These are phyloP conservation scores for Coccomyxa subellipsoidea DNA, from an alignment of 163 green algal species.

Conservation along the genomic window DNA sequence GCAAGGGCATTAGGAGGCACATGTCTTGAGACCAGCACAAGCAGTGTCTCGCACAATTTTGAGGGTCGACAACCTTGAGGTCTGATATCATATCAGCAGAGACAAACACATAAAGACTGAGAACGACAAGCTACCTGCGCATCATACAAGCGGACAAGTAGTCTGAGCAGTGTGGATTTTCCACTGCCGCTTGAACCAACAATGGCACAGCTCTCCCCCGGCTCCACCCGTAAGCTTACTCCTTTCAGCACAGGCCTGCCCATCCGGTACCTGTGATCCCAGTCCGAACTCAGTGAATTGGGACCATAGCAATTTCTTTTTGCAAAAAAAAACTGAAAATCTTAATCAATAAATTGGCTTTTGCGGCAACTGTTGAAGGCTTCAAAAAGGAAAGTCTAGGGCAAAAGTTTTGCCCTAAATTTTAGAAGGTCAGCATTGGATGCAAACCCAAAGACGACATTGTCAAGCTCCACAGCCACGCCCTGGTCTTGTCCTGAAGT, in stretches of 20 bases:
- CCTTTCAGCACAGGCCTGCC: constrained; percentile 49
- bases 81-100: too few relatives aligned
- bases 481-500: constrained; percentile 5
- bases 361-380: too few relatives aligned
- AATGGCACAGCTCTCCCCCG: constrained; percentile 69
- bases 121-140: not conserved
- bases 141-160: constrained; percentile 49
- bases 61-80: too few relatives aligned
- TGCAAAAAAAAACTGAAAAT: too few relatives aligned
- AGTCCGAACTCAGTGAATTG: too few relatives aligned
- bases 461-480: constrained; percentile 55
- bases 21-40: not conserved
- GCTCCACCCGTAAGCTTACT: constrained; percentile 41
- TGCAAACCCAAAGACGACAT: constrained; percentile 62
- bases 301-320: too few relatives aligned
- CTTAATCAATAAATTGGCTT: too few relatives aligned
- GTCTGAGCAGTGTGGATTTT: constrained; percentile 86
- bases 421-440: not conserved
- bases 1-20: not conserved
- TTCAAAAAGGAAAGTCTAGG: too few relatives aligned
- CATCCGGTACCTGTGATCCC: constrained; percentile 11
- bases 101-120: too few relatives aligned
- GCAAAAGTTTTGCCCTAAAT: too few relatives aligned
- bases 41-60: not conserved
- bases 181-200: constrained; percentile 64